These are phyloP conservation scores for Hypoxylon sp. DNA, from an alignment of 2,329 filamentous ascomycete genomes.

Conservation along the genomic window DNA sequence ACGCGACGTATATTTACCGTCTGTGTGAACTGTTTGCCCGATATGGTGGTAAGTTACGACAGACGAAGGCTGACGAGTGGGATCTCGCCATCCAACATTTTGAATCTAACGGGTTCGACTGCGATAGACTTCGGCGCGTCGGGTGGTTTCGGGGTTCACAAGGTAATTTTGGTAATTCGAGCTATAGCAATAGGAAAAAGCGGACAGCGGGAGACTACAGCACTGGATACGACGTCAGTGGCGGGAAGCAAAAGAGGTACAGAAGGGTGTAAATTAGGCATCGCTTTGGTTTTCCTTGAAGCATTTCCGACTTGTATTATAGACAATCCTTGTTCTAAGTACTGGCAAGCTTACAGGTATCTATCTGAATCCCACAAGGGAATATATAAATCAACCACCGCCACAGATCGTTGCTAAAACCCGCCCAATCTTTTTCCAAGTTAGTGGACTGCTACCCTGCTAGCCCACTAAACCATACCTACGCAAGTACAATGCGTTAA, in stretches of 20 bases:
- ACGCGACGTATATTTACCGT: not conserved
- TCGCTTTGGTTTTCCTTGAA: not conserved
- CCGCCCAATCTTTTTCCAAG: no score
- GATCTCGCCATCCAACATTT: not conserved
- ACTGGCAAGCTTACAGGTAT: no score
- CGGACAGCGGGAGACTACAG: not conserved
- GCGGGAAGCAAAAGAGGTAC: not conserved
- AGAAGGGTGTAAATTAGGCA: not conserved
- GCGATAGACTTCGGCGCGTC: not conserved
- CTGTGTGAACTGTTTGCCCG: not conserved
- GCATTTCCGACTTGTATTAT: not conserved
- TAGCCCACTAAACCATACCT: no score
- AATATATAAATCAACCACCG: no score
- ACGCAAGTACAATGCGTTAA: no score
- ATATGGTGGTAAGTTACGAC: not conserved
- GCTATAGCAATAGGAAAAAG: not conserved
- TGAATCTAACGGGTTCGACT: not conserved
- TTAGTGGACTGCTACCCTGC: no score
- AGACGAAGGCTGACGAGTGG: not conserved
- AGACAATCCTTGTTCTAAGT: no score
- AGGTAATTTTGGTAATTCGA: not conserved
- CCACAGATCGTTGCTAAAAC: no score
- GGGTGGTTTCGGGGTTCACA: not conserved
- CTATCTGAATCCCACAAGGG: no score
- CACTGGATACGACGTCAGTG: not conserved